Evolutionary conservation across 441 rosid genomes (phyloP).

Genomic region (Populus trichocarpa): DNA sequence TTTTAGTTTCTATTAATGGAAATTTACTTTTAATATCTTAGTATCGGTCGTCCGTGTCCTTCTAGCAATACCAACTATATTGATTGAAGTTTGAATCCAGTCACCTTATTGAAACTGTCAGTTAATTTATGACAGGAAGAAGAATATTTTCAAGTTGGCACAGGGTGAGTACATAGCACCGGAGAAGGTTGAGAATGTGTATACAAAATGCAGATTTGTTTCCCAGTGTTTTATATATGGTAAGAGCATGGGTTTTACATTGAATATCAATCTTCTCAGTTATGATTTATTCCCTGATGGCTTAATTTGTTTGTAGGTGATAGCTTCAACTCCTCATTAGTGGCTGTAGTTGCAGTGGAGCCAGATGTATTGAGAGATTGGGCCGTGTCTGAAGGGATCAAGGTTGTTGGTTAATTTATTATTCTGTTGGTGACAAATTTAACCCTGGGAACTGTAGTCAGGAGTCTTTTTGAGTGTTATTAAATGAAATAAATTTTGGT

Average conservation of each 20-base stretch:
- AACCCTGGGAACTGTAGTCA: neutral
- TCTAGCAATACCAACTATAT: neutral
- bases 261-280: slow-evolving; percentile 9
- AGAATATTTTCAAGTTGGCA: slow-evolving; percentile 96
- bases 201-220: slow-evolving; percentile 81
- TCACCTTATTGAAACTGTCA: slow-evolving; percentile 3
- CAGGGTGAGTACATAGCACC: slow-evolving; percentile 99
- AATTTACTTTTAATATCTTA: neutral
- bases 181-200: slow-evolving; percentile 93
- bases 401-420: slow-evolving; percentile 38
- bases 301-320: slow-evolving; percentile 56
- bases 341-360: slow-evolving; percentile 82
- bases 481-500: neutral
- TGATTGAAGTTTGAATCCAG: neutral
- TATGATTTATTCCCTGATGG: slow-evolving; percentile 13
- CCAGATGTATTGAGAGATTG: slow-evolving; percentile 74
- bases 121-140: slow-evolving; percentile 58
- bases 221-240: slow-evolving; percentile 87
- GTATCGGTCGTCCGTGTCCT: neutral
- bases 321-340: slow-evolving; percentile 84
- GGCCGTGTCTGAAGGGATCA: slow-evolving; percentile 79
- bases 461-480: neutral
- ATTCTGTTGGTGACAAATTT: neutral
- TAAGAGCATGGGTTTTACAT: slow-evolving; percentile 26
- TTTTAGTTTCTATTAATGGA: neutral